Base-by-base conservation (phyloP, 2,329 filamentous ascomycete genomes). In the Fusarium ramigenum region DNA sequence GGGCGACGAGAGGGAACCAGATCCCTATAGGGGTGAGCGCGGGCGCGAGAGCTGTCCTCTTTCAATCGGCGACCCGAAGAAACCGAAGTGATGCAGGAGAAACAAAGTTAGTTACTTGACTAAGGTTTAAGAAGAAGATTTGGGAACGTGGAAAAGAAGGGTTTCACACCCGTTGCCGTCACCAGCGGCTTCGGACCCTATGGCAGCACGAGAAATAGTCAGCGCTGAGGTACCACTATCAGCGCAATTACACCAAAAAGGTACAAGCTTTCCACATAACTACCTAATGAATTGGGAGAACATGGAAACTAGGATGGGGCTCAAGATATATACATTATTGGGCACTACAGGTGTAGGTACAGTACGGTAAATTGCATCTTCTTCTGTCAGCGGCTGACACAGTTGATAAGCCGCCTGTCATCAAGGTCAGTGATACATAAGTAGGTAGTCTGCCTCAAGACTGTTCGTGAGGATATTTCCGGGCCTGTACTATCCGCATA, bases 141-240 rank as follows among this genome's bases (percentile, higher is more conserved):
- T 61, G 59, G 69, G 58, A 72, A 57, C 52, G 63, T 66, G 62
- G 69, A 63, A 72, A 68, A 62, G 69, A 74, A 75, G 65, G 70
- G 71, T 70, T 56, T 72, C 60, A 63, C 56, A 54, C 36, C 49
- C 43, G 62, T 69, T 62, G 70, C 67, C 69, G 60, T 75, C 61
- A 73, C 67, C 73, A 69, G 73, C 76, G 76, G 76, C 76, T 78
- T 77, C 76, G 76, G 74, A 77, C 77, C 76, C 74, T 77, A 77
- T 77, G 61, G 70, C 63, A 75, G 67, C 64, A 62, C 66, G 52
- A 77, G 72, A 75, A 77, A 78, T 78, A 73, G 75, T 77, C 70
- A 78, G 76, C 76, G 68, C 61, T 44, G 60, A 66, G 50, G 68
- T 72, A 72, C 72, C 72, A 52, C 42, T 44, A 28, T 23, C 30